Evolutionary conservation across 2,329 filamentous ascomycete species (phyloP), one percentile per base, ranked within the genome.

Genomic region (Cladophialophora chaetospira): DNA sequence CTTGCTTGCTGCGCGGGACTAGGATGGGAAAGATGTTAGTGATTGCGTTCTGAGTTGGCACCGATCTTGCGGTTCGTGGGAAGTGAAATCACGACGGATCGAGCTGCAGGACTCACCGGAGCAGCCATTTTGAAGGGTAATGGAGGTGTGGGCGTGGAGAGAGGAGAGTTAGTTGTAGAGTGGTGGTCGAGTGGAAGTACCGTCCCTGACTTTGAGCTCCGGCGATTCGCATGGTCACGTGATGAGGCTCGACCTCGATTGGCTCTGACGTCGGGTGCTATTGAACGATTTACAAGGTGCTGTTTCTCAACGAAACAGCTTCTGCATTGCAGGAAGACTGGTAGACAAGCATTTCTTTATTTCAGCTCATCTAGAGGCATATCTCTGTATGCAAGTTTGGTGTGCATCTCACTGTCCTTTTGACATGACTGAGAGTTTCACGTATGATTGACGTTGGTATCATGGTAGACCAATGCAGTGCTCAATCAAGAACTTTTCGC

Each of bases 1-100:
- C 86, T 97, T 99, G 79, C 95, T 86, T 79, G 93, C 92, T 83
- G 93, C 92, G 85, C 91, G 96, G 85, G 91, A 89, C 93, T 97
- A 70, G 8, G 11, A 40, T 70, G 65, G 26, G 69, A n/a, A 65
- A 63, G 62, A 62, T 69, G 71, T 71, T 65, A 61, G 67, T 60
- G 55, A 62, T 19, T 35, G 9, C 9, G n/a, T 28, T 36, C 38
- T 6, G 10, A 17, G 3, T 17, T 8, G 6, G 28, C 15, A 5
- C 23, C 28, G 23, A 42, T 13, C 15, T 11, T 40, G 2, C 6
- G 36, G 4, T 11, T 26, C 10, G 25, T 10, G 15, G 29, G 15
- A 38, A 43, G 45, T 47, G 31, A 50, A 6, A 78, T 76, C 77
- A 74, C 73, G 77, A 76, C 78, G 73, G 73, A 72, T 71, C 54